Evolutionary conservation across 208 protist genomes (phyloP).

Genomic region (Phytomonas sp.): DNA sequence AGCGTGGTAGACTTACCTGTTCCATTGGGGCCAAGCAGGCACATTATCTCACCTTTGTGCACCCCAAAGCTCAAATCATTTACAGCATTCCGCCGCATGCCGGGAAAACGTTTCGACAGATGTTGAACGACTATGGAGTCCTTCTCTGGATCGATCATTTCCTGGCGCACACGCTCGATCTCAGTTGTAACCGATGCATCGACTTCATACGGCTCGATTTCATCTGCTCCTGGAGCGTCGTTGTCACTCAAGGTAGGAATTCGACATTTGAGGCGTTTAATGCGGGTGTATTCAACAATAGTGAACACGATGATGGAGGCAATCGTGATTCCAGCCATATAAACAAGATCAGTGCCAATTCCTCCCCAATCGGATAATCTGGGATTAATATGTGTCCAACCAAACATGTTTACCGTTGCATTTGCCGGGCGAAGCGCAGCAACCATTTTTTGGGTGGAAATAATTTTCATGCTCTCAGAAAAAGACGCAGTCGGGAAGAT

Average conservation of each 20-base stretch:
- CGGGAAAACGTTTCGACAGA: conserved; percentile 46
- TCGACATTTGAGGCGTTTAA: conserved; percentile 20
- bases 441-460: conserved; percentile 39
- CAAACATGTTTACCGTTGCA: conserved; percentile 29
- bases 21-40: conserved; percentile 88
- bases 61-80: conserved; percentile 68
- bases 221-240: neutral
- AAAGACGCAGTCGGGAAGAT: conserved; percentile 65
- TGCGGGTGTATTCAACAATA: conserved; percentile 45
- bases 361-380: conserved; percentile 27
- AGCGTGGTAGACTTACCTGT: conserved; percentile 89
- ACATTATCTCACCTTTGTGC: conserved; percentile 68
- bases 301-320: conserved; percentile 40
- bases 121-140: conserved; percentile 64
- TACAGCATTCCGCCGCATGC: conserved; percentile 27
- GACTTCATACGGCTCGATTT: conserved; percentile 5
- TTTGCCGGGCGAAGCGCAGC: conserved; percentile 36
- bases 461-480: conserved; percentile 62
- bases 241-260: neutral
- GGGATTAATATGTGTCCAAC: conserved; percentile 20
- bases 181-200: conserved; percentile 29
- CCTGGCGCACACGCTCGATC: conserved; percentile 36
- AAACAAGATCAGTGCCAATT: conserved; percentile 61
- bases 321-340: conserved; percentile 57
- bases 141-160: conserved; percentile 23